phyloP scores from a whole-genome alignment of 2,329 filamentous ascomycete species.

The Phaeosphaeriaceae sp. region DNA sequence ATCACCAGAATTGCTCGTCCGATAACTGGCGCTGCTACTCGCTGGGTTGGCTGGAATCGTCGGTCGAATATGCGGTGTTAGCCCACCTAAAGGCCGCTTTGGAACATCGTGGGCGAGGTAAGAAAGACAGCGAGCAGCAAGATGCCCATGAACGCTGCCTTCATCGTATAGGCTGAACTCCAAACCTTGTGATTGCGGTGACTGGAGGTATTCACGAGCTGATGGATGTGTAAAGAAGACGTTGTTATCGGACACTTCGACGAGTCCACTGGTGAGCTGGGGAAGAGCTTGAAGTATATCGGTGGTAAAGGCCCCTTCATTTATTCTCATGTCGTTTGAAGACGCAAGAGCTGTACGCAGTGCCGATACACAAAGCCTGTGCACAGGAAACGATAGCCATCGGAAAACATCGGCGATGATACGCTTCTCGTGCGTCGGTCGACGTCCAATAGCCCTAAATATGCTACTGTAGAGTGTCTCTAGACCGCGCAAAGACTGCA shows the following conservation, averaged over 20 bases:
- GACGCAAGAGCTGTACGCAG: constrained; percentile 29
- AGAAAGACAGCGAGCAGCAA: constrained; percentile 35
- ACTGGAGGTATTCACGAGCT: constrained; percentile 33
- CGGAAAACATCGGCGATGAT: constrained; percentile 31
- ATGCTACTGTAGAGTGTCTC: constrained; percentile 31
- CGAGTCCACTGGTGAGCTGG: constrained; percentile 32
- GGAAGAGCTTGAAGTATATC: constrained; percentile 25
- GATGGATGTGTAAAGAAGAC: constrained; percentile 33
- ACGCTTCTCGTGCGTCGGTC: constrained; percentile 24
- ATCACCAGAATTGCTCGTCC: constrained; percentile 35
- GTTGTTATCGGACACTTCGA: constrained; percentile 24
- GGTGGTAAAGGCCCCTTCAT: neutral
- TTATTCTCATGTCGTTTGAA: constrained; percentile 6
- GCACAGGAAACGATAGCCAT: constrained; percentile 35
- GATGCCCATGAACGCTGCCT: constrained; percentile 32
- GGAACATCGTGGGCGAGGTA: constrained; percentile 37
- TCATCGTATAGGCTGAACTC: constrained; percentile 35
- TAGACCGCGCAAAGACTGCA: constrained; percentile 24
- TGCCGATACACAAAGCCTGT: constrained; percentile 23
- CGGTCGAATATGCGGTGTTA: constrained; percentile 19
- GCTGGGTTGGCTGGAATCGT: constrained; percentile 9
- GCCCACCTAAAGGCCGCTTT: constrained; percentile 29
- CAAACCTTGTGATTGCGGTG: constrained; percentile 18
- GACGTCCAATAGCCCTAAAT: constrained; percentile 23
- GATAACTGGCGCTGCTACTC: constrained; percentile 30